A percentile compares a stretch with the other conserved stretches of the same genome.
phyloP scores from a whole-genome alignment of 768 basidiomycete species.

The Kwoniella mangroviensis region DNA sequence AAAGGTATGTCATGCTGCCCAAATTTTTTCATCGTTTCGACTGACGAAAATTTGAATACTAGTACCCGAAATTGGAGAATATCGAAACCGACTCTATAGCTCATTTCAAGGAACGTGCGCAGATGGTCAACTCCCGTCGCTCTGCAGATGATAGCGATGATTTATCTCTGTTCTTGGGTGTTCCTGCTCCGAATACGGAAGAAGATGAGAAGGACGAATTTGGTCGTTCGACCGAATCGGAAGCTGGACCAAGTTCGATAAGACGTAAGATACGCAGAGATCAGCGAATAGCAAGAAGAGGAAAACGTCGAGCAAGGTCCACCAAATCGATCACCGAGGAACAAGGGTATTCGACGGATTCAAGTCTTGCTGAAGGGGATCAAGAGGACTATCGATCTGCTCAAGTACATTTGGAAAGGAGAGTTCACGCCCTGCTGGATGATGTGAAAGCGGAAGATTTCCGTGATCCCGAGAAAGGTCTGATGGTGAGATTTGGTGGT shows the following conservation, averaged over 20 bases:
- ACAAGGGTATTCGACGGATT: conserved; percentile 88
- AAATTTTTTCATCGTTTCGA: not conserved
- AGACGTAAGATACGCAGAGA: conserved; percentile 65
- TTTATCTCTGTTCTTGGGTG: conserved; percentile 70
- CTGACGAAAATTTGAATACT: not conserved
- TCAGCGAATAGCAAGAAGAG: conserved; percentile 67
- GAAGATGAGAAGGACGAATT: conserved; percentile 67
- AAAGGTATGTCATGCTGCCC: conserved; percentile 53
- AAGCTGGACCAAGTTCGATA: conserved; percentile 61
- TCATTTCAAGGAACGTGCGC: conserved; percentile 72
- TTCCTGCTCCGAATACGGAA: conserved; percentile 54
- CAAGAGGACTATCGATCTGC: conserved; percentile 72
- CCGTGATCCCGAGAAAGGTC: conserved; percentile 73
- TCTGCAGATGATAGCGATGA: conserved; percentile 80
- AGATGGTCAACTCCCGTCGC: conserved; percentile 72
- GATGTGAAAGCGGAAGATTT: conserved; percentile 88
- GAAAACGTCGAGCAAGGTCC: conserved; percentile 34
- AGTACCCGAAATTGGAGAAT: conserved; percentile 59
- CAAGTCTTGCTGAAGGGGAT: conserved; percentile 70
- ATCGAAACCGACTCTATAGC: conserved; percentile 64
- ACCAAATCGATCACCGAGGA: conserved; percentile 61
- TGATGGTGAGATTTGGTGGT: conserved; percentile 67
- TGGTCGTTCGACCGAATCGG: conserved; percentile 61
- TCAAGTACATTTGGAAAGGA: conserved; percentile 63
- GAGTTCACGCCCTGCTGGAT: conserved; percentile 67